Percentiles rank a stretch among this genome's conserved stretches.
phyloP scores from a whole-genome alignment of 805 yeast species.

The Metschnikowia continentalis region DNA sequence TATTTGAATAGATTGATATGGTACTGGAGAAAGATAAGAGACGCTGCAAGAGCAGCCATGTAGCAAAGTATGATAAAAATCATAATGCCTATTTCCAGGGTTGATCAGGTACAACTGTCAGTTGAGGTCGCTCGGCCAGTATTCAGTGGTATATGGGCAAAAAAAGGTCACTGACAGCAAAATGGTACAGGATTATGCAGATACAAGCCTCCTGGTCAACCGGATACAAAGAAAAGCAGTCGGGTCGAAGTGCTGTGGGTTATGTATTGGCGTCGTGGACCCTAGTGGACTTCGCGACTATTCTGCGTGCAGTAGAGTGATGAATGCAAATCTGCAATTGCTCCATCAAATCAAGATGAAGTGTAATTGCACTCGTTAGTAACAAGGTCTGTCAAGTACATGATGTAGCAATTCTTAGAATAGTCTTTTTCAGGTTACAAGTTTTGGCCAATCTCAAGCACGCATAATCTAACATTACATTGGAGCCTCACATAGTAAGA shows the following conservation, averaged over 20 bases:
- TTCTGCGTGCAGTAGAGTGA: not conserved
- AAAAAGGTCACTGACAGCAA: not conserved
- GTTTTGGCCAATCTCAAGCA: too few relatives aligned
- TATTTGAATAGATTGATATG: conserved; percentile 34
- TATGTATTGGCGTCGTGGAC: not conserved
- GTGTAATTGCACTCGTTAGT: too few relatives aligned
- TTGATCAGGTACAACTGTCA: not conserved
- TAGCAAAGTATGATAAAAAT: conserved; percentile 22
- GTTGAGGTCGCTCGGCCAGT: not conserved
- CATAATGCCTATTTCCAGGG: conserved; percentile 1
- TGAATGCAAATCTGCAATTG: not conserved
- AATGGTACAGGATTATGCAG: not conserved
- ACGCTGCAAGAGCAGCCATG: conserved; percentile 22
- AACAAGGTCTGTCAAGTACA: too few relatives aligned
- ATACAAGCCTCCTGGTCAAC: not conserved
- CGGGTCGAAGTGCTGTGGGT: not conserved
- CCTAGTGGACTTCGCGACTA: not conserved
- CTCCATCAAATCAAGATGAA: not conserved
- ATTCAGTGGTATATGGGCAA: not conserved
- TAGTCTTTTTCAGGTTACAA: not conserved
- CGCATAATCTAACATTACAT: not conserved
- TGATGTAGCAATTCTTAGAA: not conserved
- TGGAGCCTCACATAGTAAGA: not conserved
- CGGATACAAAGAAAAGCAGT: not conserved
- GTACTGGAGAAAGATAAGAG: conserved; percentile 31